Percentiles rank a stretch among this genome's conserved stretches.
phyloP scores from a whole-genome alignment of 1,284 basidiomycete genomes.

The Pseudozyma flocculosa region DNA sequence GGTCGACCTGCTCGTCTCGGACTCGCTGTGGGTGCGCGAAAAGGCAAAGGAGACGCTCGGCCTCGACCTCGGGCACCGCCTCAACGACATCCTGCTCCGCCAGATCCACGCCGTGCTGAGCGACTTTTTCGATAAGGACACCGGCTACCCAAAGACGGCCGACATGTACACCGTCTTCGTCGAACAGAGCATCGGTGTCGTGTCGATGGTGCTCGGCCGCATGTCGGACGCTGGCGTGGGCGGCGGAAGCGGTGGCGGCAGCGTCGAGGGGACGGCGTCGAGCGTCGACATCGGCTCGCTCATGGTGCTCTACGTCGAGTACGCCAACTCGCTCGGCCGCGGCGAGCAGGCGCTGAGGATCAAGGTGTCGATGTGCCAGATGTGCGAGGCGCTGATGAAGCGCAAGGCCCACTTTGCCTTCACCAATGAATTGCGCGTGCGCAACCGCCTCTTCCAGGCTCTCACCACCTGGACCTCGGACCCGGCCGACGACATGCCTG shows the following conservation, averaged over 20 bases:
- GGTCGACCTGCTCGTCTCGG: conserved; percentile 53
- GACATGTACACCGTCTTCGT: conserved; percentile 54
- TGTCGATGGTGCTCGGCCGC: conserved; percentile 41
- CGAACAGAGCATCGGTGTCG: conserved; percentile 52
- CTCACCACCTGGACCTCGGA: conserved; percentile 53
- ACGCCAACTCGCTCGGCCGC: conserved; percentile 46
- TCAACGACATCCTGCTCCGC: conserved; percentile 48
- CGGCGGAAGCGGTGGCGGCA: too few species aligned
- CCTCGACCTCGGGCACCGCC: conserved; percentile 36
- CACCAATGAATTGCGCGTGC: conserved; percentile 47
- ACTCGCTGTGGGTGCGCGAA: conserved; percentile 54
- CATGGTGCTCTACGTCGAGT: conserved; percentile 53
- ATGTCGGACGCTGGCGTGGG: conserved; percentile 19
- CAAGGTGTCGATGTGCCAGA: conserved; percentile 50
- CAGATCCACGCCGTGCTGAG: conserved; percentile 51
- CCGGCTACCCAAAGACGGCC: conserved; percentile 42
- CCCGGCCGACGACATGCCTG: conserved; percentile 27
- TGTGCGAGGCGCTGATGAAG: conserved; percentile 49
- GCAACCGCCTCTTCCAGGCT: conserved; percentile 52
- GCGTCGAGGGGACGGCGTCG: too few species aligned
- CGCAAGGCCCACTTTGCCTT: conserved; percentile 47
- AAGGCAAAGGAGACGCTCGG: conserved; percentile 55
- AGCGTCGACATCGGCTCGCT: conserved; percentile 50
- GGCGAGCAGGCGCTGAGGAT: conserved; percentile 49
- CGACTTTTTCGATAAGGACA: conserved; percentile 52